Conservation (phyloP, 192 early-diverging fungal species). For the Coemansia sp. region DNA sequence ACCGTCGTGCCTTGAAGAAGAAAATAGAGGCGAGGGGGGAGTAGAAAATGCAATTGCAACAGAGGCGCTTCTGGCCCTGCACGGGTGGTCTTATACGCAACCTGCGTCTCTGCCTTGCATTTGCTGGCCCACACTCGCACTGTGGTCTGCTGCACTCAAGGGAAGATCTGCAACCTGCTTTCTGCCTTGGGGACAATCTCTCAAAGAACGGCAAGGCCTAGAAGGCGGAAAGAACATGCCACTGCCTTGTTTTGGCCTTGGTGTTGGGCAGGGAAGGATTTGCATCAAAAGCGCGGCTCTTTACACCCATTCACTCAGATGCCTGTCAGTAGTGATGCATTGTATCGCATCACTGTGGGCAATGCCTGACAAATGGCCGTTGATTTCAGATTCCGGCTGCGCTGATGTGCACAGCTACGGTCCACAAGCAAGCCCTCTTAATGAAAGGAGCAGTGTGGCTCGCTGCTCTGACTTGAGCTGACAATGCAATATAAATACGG, state of each 20-base stretch:
- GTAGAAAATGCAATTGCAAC: neutral
- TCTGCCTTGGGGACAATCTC: conserved; percentile 1
- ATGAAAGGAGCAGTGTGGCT: neutral
- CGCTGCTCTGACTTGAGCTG: neutral
- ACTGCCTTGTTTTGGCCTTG: neutral
- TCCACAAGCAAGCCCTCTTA: too few species aligned
- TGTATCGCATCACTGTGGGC: neutral
- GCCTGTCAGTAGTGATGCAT: neutral
- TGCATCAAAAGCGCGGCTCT: neutral
- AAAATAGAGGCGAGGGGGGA: neutral
- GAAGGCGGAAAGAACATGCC: conserved; percentile 1
- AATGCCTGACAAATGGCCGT: neutral
- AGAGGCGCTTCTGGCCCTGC: neutral
- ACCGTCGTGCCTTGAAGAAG: neutral
- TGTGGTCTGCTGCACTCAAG: neutral
- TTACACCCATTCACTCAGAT: neutral
- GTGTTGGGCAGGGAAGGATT: neutral
- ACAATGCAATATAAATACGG: neutral
- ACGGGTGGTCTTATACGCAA: neutral
- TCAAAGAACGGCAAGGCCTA: neutral
- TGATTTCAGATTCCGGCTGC: conserved; percentile 1
- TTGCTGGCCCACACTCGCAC: neutral
- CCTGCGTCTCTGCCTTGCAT: neutral
- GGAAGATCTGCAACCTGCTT: conserved; percentile 6
- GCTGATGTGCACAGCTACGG: neutral